Evolutionary conservation across 1,284 basidiomycete genomes (phyloP).

Genomic region (Pseudozyma sp.): DNA sequence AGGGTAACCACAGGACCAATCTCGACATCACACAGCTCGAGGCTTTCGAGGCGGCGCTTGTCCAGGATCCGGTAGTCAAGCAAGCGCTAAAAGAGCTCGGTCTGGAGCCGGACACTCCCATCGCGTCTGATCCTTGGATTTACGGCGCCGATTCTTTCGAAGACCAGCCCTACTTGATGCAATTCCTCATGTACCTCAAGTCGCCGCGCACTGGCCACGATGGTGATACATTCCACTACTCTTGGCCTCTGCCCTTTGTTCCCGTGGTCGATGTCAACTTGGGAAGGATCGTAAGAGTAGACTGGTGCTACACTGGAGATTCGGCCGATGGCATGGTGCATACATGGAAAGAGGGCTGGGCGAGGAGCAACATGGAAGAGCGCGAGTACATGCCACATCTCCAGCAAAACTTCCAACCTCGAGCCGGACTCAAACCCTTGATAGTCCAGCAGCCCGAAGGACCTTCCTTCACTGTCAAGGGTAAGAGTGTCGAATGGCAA

Average conservation of each 20-base stretch:
- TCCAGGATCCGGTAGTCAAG: constrained; percentile 29
- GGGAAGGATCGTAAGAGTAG: constrained; percentile 51
- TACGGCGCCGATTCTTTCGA: constrained; percentile 53
- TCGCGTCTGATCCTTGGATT: constrained; percentile 56
- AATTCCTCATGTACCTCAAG: constrained; percentile 54
- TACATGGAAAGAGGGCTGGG: constrained; percentile 53
- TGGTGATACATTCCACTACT: constrained; percentile 67
- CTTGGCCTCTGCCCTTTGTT: constrained; percentile 68
- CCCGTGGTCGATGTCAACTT: constrained; percentile 64
- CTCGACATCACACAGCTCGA: constrained; percentile 44
- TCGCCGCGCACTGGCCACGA: constrained; percentile 27
- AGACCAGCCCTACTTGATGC: constrained; percentile 44
- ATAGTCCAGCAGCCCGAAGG: constrained; percentile 59
- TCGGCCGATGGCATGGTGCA: constrained; percentile 55
- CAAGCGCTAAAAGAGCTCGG: constrained; percentile 48
- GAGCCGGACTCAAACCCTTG: constrained; percentile 49
- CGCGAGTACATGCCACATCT: constrained; percentile 68
- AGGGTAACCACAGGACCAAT: constrained; percentile 23
- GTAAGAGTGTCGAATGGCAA: constrained; percentile 53
- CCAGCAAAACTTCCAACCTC: constrained; percentile 26
- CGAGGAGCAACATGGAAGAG: constrained; percentile 59
- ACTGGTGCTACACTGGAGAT: constrained; percentile 63
- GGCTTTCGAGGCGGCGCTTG: constrained; percentile 17
- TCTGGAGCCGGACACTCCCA: constrained; percentile 33
- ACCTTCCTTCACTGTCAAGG: constrained; percentile 50